Percentiles rank a stretch among this genome's conserved stretches.
These are phyloP conservation scores for Emergomyces africanus DNA, from an alignment of 2,329 filamentous ascomycete genomes.

Conservation along the genomic window DNA sequence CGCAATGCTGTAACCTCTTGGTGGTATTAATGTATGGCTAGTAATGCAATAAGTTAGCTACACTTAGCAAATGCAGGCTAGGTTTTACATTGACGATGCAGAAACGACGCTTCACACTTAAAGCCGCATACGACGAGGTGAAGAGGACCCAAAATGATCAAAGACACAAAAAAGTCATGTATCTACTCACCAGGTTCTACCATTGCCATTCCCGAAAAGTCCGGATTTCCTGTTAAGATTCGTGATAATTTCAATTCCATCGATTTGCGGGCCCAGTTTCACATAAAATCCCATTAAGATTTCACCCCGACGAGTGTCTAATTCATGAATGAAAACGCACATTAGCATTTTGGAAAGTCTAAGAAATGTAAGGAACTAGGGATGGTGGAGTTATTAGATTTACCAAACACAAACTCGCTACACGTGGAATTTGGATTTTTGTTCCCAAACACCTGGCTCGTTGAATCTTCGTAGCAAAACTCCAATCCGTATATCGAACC, in stretches of 20 bases:
- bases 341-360: not conserved
- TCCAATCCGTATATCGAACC: slow-evolving; percentile 72
- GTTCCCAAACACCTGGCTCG: slow-evolving; percentile 67
- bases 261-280: slow-evolving; percentile 65
- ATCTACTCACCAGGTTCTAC: slow-evolving; percentile 67
- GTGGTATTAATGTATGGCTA: slow-evolving; percentile 79
- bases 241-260: slow-evolving; percentile 81
- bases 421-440: slow-evolving; percentile 58
- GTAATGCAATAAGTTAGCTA: slow-evolving; percentile 1
- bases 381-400: slow-evolving; percentile 32
- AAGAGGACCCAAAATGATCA: not conserved
- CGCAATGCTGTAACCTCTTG: slow-evolving; percentile 75
- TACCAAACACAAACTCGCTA: slow-evolving; percentile 66
- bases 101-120: not conserved
- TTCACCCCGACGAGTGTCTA: slow-evolving; percentile 74
- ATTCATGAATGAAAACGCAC: slow-evolving; percentile 11
- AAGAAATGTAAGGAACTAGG: not conserved
- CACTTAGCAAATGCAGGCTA: not conserved
- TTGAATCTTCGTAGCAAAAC: slow-evolving; percentile 81
- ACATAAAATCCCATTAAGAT: slow-evolving; percentile 77
- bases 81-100: not conserved
- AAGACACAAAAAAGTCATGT: not conserved
- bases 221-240: slow-evolving; percentile 76
- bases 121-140: no score
- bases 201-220: slow-evolving; percentile 67